Evolutionary conservation across 176 grass and related monocot genomes (phyloP).

Genomic region (Hordeum marinum): DNA sequence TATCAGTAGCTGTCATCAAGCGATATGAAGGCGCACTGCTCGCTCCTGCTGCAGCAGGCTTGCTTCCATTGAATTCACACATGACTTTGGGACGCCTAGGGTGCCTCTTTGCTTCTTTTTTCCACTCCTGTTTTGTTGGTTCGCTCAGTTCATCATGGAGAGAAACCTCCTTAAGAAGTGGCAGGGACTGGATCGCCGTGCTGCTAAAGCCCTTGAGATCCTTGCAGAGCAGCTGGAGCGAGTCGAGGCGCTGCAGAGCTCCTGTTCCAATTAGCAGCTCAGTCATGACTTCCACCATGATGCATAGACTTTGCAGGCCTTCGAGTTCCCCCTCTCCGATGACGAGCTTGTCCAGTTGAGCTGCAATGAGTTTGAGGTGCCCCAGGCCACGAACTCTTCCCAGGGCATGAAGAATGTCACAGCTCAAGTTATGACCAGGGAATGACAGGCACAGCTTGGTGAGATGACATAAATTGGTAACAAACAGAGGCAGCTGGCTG

Average conservation of each 20-base stretch:
- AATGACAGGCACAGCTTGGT: background rate
- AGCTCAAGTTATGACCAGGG: background rate
- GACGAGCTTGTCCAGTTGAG: background rate
- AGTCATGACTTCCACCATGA: background rate
- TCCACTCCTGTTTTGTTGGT: background rate
- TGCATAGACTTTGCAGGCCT: background rate
- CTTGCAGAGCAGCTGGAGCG: background rate
- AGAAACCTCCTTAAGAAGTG: background rate
- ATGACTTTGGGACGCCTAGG: background rate
- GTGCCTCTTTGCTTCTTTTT: background rate
- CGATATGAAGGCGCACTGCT: too few species aligned
- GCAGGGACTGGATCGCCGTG: background rate
- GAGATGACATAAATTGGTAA: background rate
- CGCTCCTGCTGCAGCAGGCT: too few species aligned
- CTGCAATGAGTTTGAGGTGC: conserved; percentile 1
- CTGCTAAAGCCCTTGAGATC: background rate
- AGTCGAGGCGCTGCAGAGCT: background rate
- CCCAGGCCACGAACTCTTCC: background rate
- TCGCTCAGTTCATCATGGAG: background rate
- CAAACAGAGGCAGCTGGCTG: background rate
- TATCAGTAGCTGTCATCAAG: too few species aligned
- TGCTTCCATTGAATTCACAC: background rate
- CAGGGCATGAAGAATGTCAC: background rate
- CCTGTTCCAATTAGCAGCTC: background rate
- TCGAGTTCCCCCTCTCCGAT: background rate